A percentile compares a stretch with the other conserved stretches of the same genome.
Conservation (phyloP, 139 green algal species). For the Chlamydomonas sp. region DNA sequence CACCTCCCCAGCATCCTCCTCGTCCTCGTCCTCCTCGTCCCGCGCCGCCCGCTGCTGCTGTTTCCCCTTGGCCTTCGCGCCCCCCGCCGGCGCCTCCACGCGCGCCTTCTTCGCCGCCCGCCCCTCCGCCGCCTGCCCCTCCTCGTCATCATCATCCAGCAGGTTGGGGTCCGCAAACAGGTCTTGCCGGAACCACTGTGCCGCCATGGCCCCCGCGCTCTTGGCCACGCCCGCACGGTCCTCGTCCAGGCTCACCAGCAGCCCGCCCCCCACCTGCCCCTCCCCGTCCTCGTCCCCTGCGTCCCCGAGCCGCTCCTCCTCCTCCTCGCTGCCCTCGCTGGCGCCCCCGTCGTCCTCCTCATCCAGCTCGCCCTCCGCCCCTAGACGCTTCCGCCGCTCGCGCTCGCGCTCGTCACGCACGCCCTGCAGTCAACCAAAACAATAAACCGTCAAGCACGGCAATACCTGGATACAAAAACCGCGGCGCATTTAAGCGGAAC, state of each 20-base stretch:
- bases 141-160: constrained; percentile 49
- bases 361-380: constrained; percentile 70
- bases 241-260: constrained; percentile 82
- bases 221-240: constrained; percentile 59
- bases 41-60: constrained; percentile 19
- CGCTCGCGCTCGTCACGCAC: constrained; percentile 33
- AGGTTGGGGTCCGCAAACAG: constrained; percentile 76
- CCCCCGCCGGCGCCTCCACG: not conserved
- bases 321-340: constrained; percentile 47
- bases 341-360: constrained; percentile 53
- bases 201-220: constrained; percentile 63
- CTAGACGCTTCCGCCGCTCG: constrained; percentile 74
- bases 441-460: not conserved
- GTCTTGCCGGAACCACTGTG: constrained; percentile 91
- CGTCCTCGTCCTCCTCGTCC: constrained; percentile 42
- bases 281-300: not conserved
- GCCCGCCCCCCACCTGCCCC: constrained; percentile 42
- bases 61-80: not conserved
- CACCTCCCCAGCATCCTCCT: constrained; percentile 26
- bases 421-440: constrained; percentile 7
- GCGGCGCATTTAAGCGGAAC: no score
- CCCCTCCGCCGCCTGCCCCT: constrained; percentile 38
- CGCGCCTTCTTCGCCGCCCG: constrained; percentile 31
- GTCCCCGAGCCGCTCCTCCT: constrained; percentile 12
- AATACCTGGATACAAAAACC: no score